These are phyloP conservation scores for Pseudogymnoascus sp. DNA, from an alignment of 2,329 filamentous ascomycete species.

Conservation along the genomic window DNA sequence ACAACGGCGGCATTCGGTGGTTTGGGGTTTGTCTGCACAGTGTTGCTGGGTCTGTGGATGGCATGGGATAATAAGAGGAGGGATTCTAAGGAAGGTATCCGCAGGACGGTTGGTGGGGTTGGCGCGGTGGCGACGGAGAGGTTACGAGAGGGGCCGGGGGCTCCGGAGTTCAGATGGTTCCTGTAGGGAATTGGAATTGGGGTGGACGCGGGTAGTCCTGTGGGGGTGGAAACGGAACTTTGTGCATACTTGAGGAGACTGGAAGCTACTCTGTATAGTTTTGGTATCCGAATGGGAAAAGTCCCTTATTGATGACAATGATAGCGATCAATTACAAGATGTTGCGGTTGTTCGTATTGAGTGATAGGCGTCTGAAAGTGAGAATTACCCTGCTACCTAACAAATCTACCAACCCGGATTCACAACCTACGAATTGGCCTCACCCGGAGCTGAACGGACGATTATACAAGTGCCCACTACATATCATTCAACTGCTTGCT, in stretches of 20 bases:
- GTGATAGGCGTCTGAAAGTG: neutral
- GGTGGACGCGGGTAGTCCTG: neutral
- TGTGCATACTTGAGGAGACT: neutral
- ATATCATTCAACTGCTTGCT: neutral
- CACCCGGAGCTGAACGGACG: neutral
- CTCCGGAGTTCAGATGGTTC: slow-evolving; percentile 53
- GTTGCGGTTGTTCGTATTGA: neutral
- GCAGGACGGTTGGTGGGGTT: slow-evolving; percentile 23
- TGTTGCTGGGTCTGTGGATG: slow-evolving; percentile 54
- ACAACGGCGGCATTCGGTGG: slow-evolving; percentile 61
- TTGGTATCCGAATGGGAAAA: neutral
- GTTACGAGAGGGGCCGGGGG: slow-evolving; percentile 46
- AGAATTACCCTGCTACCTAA: neutral
- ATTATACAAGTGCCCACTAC: neutral
- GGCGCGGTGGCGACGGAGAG: slow-evolving; percentile 49
- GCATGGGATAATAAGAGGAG: slow-evolving; percentile 39
- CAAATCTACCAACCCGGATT: neutral
- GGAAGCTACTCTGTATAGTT: neutral
- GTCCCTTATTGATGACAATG: neutral
- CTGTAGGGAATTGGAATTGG: slow-evolving; percentile 25
- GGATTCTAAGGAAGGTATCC: slow-evolving; percentile 14
- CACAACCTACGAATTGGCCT: neutral
- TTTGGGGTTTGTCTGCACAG: slow-evolving; percentile 48
- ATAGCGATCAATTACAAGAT: neutral
- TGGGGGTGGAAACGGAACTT: neutral